Conservation (phyloP, 225 moss, liverwort and hornwort species). For the Marchantia polymorpha region DNA sequence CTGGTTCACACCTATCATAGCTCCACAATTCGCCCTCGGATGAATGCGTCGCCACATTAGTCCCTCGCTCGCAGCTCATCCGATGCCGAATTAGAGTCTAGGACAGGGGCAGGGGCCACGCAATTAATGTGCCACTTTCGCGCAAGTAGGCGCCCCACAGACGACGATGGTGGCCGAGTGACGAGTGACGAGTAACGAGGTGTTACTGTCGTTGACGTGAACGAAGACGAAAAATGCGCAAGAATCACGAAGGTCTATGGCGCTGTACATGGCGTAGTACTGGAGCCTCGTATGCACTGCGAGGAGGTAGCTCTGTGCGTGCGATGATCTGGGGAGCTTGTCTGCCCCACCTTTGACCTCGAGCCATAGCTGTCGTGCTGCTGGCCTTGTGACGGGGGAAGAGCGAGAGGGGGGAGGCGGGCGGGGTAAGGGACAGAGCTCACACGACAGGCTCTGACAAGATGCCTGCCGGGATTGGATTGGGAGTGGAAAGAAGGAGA, state of each 20-base stretch:
- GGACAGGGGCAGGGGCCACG: no score
- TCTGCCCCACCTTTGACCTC: not conserved
- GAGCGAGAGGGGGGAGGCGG: not conserved
- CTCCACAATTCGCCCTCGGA: no score
- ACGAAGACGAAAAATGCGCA: not conserved
- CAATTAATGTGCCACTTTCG: no score
- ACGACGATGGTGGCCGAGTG: not conserved
- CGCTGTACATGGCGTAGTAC: not conserved
- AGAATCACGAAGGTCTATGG: not conserved
- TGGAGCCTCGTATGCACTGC: not conserved
- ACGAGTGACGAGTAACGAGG: no score
- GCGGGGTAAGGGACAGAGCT: constrained; percentile 12
- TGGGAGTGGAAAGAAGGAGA: not conserved
- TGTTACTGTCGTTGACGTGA: no score
- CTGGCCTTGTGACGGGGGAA: not conserved
- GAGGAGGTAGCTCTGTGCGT: not conserved
- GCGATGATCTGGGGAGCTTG: not conserved
- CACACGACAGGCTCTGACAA: constrained; percentile 13
- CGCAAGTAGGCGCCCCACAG: no score
- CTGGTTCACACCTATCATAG: no score
- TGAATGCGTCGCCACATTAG: no score
- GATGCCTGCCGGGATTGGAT: not conserved
- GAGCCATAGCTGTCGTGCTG: not conserved
- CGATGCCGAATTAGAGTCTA: no score
- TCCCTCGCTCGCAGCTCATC: no score